Percentiles rank a stretch among this genome's conserved stretches.
Conservation (phyloP, 345 rosid genomes). For the Rhodamnia rubescens region DNA sequence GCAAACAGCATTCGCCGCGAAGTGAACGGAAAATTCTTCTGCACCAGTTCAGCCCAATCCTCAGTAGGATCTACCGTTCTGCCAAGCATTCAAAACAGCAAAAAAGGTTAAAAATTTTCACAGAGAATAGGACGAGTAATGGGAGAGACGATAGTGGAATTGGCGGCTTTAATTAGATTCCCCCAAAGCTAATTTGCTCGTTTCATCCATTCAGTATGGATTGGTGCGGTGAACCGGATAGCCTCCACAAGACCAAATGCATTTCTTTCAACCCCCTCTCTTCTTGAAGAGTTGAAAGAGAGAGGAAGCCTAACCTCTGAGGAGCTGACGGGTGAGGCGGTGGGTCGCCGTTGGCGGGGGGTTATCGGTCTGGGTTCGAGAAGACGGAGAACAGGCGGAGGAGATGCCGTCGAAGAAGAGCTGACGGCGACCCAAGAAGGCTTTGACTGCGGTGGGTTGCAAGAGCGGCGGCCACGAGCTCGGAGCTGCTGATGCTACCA, state of each 20-base stretch:
- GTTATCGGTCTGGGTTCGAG: not conserved
- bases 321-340: not conserved
- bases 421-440: conserved; percentile 23
- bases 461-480: conserved; percentile 7
- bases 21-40: conserved; percentile 19
- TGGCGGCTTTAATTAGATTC: not conserved
- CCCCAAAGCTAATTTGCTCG: not conserved
- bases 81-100: conserved; percentile 15
- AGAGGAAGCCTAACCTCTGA: not conserved
- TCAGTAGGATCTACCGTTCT: conserved; percentile 17
- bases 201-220: not conserved
- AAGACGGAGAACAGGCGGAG: conserved; percentile 2
- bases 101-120: not conserved
- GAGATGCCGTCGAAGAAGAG: conserved; percentile 19
- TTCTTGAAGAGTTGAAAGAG: not conserved
- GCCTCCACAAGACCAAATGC: not conserved
- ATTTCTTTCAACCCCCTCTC: not conserved
- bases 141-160: not conserved
- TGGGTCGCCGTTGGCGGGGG: not conserved
- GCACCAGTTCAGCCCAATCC: conserved; percentile 23
- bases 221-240: not conserved
- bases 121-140: not conserved
- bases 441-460: not conserved
- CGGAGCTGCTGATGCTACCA: not conserved
- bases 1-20: conserved; percentile 47